Base-by-base conservation (phyloP, 805 yeast genomes). In the Isabelozyma gotoi region DNA sequence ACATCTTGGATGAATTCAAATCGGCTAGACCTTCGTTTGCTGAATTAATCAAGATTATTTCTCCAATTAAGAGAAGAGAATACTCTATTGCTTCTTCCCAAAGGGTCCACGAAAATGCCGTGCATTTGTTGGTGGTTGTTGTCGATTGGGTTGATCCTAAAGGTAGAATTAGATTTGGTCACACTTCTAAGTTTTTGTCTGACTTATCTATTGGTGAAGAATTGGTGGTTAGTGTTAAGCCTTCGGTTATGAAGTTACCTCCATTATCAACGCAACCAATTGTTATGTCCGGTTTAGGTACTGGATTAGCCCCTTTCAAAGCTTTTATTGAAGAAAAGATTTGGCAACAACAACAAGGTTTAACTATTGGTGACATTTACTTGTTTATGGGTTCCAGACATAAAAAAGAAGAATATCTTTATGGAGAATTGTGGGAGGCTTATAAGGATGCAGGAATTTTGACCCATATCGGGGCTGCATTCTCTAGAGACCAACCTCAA, bases 391-490 rank as follows among this genome's bases (percentile, higher is more conserved):
- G 98, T 53, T 88, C 97, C 37, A 86, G 98, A 73, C 97, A 92
- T 71, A 87, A 84, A 73, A 84, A 87, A 65, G 96, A 92, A 69
- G 98, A 92, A 71, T 92, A 92, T 59, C 77, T 92, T 59, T 90
- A 92, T 59, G 98, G 98, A 62, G 98, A 92, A 70, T 75, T 90
- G 53, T 92, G 97, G 96, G 98, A 92, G 73, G 96, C 97, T 27
- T 90, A 88, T 68, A 82, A 85, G 69, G 90, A 83, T 58, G 96
- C 96, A 3, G 96, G 96, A 43, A 68, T 92, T 43, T 77, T 92
- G 62, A 92, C 98, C 12, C 95, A 89, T 59, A 84, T 92, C 49
- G 98, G 98, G 57, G 97, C 97, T 27, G 98, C 98, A 3, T 92
- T 92, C 76, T 89, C 97, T 15, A 88, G 98, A 78, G 98, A 92